These are phyloP conservation scores for Trichoderma cornu-damae DNA, from an alignment of 2,329 filamentous ascomycete species.

Conservation along the genomic window DNA sequence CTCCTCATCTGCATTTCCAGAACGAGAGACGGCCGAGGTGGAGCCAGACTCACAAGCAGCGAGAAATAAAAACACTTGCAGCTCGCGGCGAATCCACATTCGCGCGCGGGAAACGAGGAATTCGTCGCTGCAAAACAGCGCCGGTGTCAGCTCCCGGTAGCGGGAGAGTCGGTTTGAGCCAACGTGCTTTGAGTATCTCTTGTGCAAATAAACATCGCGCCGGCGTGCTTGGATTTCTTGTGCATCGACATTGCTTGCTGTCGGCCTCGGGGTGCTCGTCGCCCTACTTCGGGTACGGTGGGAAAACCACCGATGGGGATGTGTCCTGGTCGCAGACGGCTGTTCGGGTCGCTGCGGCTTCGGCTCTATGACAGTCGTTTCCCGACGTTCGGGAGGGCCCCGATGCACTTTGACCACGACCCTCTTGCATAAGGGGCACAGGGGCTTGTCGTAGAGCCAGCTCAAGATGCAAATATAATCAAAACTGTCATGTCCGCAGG, in stretches of 20 bases:
- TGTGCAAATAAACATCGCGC: conserved; percentile 65
- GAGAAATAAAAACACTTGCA: conserved; percentile 77
- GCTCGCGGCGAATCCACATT: conserved; percentile 76
- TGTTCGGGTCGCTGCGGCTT: conserved; percentile 30
- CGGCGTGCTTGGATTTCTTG: conserved; percentile 43
- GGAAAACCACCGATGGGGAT: neutral
- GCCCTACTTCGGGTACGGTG: conserved; percentile 14
- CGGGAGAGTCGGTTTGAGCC: conserved; percentile 74
- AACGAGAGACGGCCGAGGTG: neutral
- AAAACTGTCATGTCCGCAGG: conserved; percentile 76
- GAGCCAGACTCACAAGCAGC: conserved; percentile 30
- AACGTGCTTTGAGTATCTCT: conserved; percentile 73
- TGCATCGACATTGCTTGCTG: neutral
- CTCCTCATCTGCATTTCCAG: conserved; percentile 2
- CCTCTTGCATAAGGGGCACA: conserved; percentile 74
- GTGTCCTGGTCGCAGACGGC: neutral
- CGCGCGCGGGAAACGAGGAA: conserved; percentile 71
- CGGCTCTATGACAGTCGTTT: conserved; percentile 50
- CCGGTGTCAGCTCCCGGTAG: conserved; percentile 68
- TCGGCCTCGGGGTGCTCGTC: neutral
- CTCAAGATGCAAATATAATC: conserved; percentile 79
- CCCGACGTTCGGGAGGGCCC: conserved; percentile 46
- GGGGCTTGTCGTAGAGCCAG: conserved; percentile 69
- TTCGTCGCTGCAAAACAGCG: conserved; percentile 57
- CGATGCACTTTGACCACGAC: conserved; percentile 58